A percentile compares a stretch with the other conserved stretches of the same genome.
Evolutionary conservation across 148 eudicot species (phyloP).

Genomic region (Euryodendron excelsum): DNA sequence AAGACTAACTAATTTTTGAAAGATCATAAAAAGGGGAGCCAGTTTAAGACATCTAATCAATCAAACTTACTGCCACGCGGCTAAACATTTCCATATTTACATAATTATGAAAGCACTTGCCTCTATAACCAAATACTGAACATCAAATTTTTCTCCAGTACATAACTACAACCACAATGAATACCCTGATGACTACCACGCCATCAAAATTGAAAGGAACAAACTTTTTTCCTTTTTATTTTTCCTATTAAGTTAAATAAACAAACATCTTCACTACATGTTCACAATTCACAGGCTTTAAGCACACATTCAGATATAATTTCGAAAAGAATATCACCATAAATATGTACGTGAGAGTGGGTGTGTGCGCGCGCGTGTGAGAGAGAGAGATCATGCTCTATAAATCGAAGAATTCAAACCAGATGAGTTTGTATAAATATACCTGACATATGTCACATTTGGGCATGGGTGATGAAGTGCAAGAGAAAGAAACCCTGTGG

Average conservation of each 20-base stretch:
- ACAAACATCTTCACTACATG: too few species aligned
- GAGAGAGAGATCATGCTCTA: neutral
- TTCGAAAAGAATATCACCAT: too few species aligned
- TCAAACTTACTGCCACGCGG: neutral
- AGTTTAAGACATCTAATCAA: neutral
- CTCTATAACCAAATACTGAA: neutral
- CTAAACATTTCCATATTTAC: too few species aligned
- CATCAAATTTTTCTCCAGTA: neutral
- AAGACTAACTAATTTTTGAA: neutral
- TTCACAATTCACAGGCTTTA: too few species aligned
- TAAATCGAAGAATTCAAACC: neutral
- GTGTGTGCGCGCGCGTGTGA: too few species aligned
- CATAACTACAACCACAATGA: neutral
- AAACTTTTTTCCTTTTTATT: too few species aligned
- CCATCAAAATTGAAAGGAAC: neutral
- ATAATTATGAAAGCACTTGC: neutral
- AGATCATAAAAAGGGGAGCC: neutral
- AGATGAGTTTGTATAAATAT: neutral
- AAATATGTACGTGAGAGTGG: too few species aligned
- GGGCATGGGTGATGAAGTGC: conserved; percentile 56
- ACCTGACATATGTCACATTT: conserved; percentile 98
- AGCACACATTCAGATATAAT: too few species aligned
- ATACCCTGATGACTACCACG: too few species aligned
- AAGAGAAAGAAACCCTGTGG: conserved; percentile 69
- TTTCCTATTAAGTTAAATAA: too few species aligned